Conservation (phyloP, 768 basidiomycete species). For the Boletus rex-veris region DNA sequence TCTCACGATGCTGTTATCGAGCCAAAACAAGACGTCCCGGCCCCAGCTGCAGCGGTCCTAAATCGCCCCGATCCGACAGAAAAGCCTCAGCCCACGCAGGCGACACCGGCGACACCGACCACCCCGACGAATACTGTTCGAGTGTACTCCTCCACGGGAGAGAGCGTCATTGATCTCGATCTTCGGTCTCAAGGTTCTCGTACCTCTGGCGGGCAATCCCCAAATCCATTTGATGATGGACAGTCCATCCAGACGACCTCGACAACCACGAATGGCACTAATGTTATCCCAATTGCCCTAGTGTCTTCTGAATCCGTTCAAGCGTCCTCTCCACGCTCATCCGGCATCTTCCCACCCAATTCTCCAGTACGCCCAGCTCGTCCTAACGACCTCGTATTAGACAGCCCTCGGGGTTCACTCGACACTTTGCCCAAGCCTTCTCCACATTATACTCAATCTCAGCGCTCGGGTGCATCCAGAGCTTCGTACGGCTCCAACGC, state of each 20-base stretch:
- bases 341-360: constrained; percentile 18
- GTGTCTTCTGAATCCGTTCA: constrained; percentile 55
- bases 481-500: constrained; percentile 72
- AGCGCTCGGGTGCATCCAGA: constrained; percentile 53
- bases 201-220: constrained; percentile 16
- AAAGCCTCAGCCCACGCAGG: constrained; percentile 38
- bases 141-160: constrained; percentile 46
- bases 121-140: constrained; percentile 37
- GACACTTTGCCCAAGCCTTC: constrained; percentile 39
- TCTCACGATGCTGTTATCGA: constrained; percentile 33
- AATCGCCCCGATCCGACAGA: constrained; percentile 80
- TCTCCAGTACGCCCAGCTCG: constrained; percentile 55
- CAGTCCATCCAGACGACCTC: constrained; percentile 77
- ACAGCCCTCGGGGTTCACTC: constrained; percentile 62
- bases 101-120: constrained; percentile 14
- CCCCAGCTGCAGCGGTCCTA: constrained; percentile 72
- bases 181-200: constrained; percentile 43
- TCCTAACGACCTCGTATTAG: constrained; percentile 56
- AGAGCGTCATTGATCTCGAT: constrained; percentile 58
- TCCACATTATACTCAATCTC: constrained; percentile 43
- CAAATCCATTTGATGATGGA: constrained; percentile 73
- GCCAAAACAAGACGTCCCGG: constrained; percentile 59
- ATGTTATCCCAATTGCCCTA: constrained; percentile 84
- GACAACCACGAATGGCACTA: constrained; percentile 73
- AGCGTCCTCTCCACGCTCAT: constrained; percentile 35